Base-by-base conservation (phyloP, 176 grass and related monocot species). In the Cenchrus purpureus region DNA sequence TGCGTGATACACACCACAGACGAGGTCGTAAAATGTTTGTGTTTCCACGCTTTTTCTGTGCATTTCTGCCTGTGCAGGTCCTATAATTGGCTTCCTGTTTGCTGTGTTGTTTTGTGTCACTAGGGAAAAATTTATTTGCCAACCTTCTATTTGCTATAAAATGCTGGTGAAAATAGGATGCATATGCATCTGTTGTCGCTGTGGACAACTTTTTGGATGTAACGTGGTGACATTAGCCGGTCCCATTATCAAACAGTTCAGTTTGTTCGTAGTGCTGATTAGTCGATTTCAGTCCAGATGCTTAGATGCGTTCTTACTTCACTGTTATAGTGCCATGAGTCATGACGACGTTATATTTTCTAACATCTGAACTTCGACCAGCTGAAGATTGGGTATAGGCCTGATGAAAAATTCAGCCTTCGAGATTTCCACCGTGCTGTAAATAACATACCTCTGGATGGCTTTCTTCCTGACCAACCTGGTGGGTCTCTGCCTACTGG, bases 341-440 rank as follows among this genome's bases (percentile, higher is more conserved):
- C 74, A 7, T 79, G 42, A 72, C 7, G 32, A 8, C 76, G 16
- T 78, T 59, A 68, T 34, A 65, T 66, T 57, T 46, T 67, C 66
- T 73, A 29, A 73, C 8, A 68, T 81, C 16, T 81, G 37, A 31
- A 85, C 62, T 81, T 88, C 57, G 59, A 65, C 77, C 90, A 98
- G 93, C 88, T 98, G 43, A 94, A 98, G 86, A 90, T 95, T 79
- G 86, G 70, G 64, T 95, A 95, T 65, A 87, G 65, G 44, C 96
- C 93, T 6, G 87, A 88, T 69, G 89, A 98, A 31, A 91, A 87
- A 59, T 95, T 98, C 61, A 90, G 79, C 88, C 86, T 98, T 64
- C 82, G 86, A 78, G 93, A 94, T 89, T 95, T 98, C 70, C 96
- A 98, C 75, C 83, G 95, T 75, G 91, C 91, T 8, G 91, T 98